Evolutionary conservation across 164 flowering plant species (phyloP).

Genomic region (Pachysandra terminalis): DNA sequence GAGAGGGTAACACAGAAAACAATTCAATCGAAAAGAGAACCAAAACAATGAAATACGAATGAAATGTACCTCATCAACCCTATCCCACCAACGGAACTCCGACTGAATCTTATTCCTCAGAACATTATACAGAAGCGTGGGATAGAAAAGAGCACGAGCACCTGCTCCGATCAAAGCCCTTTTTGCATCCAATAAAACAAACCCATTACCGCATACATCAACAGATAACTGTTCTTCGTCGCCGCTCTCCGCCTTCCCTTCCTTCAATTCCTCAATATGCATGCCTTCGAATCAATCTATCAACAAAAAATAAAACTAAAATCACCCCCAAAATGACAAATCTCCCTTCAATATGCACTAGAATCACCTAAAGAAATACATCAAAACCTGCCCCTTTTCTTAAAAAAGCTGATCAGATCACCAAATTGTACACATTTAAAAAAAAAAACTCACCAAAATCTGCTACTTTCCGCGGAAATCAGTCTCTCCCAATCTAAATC

Average conservation of each 20-base stretch:
- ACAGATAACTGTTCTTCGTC: constrained; percentile 18
- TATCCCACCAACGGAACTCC: constrained; percentile 95
- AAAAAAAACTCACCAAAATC: too few relatives aligned
- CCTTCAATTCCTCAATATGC: constrained; percentile 66
- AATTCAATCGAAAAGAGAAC: not conserved
- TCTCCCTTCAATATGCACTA: not conserved
- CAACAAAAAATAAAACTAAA: not conserved
- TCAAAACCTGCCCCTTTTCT: not conserved
- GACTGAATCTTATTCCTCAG: constrained; percentile 75
- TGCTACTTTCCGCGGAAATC: constrained; percentile 18
- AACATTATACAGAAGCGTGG: constrained; percentile 81
- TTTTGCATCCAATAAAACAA: constrained; percentile 39
- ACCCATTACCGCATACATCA: constrained; percentile 10
- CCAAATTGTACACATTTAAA: too few relatives aligned
- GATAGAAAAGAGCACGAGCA: constrained; percentile 80
- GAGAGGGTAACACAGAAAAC: not conserved
- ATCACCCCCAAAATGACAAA: not conserved
- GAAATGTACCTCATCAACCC: constrained; percentile 64
- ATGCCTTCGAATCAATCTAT: constrained; percentile 32
- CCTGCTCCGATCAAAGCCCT: constrained; percentile 72
- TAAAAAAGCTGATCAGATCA: constrained; percentile 29
- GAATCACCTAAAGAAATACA: not conserved
- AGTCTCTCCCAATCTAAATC: not conserved
- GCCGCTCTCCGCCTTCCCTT: constrained; percentile 25
- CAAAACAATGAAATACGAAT: not conserved